Evolutionary conservation across 805 yeast species (phyloP).

Genomic region (Candida silvatica): DNA sequence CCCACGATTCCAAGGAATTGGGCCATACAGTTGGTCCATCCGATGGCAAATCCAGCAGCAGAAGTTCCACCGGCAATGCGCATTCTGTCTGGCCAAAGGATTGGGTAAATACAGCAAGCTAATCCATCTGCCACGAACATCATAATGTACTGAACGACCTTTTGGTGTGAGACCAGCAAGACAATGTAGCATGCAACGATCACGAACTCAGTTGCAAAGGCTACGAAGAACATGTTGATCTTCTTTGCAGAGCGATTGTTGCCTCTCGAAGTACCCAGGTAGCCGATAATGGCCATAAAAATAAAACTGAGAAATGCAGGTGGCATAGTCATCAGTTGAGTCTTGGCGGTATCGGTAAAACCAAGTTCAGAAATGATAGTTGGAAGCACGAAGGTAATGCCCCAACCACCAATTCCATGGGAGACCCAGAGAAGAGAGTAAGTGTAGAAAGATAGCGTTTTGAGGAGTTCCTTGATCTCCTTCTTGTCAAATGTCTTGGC

Average conservation of each 20-base stretch:
- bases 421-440: constrained; percentile 2
- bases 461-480: constrained; percentile 2
- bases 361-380: constrained; percentile 16
- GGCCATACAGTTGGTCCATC: background rate
- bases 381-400: constrained; percentile 11
- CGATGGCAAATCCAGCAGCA: background rate
- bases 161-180: background rate
- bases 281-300: background rate
- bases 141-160: background rate
- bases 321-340: constrained; percentile 16
- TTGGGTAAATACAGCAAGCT: background rate
- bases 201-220: background rate
- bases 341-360: constrained; percentile 14
- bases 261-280: background rate
- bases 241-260: background rate
- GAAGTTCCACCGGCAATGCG: background rate
- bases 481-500: constrained; percentile 4
- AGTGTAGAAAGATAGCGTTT: constrained; percentile 3
- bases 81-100: background rate
- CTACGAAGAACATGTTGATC: background rate
- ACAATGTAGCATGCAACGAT: background rate
- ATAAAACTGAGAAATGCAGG: constrained; percentile 8
- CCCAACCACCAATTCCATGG: constrained; percentile 3
- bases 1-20: background rate
- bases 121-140: background rate